These are phyloP conservation scores for Umbelopsis isabellina DNA, from an alignment of 192 early-diverging fungal species.

Conservation along the genomic window DNA sequence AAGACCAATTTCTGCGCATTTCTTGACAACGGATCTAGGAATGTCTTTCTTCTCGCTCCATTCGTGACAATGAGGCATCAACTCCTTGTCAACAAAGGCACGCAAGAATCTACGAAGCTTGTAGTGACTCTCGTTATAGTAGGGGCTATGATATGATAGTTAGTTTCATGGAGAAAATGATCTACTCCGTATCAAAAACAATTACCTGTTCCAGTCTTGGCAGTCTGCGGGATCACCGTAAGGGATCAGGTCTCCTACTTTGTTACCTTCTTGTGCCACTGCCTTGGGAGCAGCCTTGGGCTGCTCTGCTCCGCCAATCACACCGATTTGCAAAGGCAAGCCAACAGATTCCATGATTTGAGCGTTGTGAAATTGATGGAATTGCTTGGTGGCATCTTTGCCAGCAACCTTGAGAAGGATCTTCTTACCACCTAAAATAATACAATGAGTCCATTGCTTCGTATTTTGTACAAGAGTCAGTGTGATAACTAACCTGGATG, in stretches of 20 bases:
- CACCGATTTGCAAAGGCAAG: slow-evolving; percentile 38
- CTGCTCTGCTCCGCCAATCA: slow-evolving; percentile 25
- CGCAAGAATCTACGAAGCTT: slow-evolving; percentile 62
- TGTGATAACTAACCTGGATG: slow-evolving; percentile 69
- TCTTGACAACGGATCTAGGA: slow-evolving; percentile 66
- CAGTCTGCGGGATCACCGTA: slow-evolving; percentile 81
- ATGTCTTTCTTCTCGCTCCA: slow-evolving; percentile 84
- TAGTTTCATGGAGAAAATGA: not conserved
- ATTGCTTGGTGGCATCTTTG: slow-evolving; percentile 80
- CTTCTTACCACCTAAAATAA: slow-evolving; percentile 67
- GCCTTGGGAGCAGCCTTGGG: not conserved
- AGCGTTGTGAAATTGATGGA: slow-evolving; percentile 70
- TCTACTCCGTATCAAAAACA: not conserved
- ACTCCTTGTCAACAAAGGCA: slow-evolving; percentile 74
- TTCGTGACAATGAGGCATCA: slow-evolving; percentile 76
- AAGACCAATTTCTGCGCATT: slow-evolving; percentile 72
- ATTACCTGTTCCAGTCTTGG: slow-evolving; percentile 49
- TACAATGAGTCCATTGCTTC: not conserved
- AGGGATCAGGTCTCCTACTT: slow-evolving; percentile 74
- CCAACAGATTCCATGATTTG: slow-evolving; percentile 40
- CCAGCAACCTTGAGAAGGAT: slow-evolving; percentile 84
- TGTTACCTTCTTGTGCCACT: slow-evolving; percentile 24
- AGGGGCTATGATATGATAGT: slow-evolving; percentile 54
- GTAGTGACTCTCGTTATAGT: slow-evolving; percentile 79
- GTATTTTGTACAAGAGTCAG: not conserved